Conservation (phyloP, 768 basidiomycete genomes). For the Cubamyces lactineus region DNA sequence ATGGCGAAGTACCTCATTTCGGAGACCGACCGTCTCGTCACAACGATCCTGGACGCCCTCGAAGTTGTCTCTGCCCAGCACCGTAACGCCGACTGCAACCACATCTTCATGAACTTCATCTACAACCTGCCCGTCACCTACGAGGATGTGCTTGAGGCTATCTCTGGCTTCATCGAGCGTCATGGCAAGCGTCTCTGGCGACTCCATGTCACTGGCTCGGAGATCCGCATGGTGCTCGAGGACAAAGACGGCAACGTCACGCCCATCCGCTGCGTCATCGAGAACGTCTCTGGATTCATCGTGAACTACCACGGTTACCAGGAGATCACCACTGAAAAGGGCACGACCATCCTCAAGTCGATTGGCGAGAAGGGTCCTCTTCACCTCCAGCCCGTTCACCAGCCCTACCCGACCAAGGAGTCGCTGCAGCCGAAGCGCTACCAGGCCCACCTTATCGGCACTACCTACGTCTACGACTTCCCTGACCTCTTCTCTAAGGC, state of each 20-base stretch:
- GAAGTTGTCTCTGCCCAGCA: constrained; percentile 91
- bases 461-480: constrained; percentile 99
- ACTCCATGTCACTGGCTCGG: constrained; percentile 95
- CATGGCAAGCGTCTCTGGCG: constrained; percentile 99
- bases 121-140: constrained; percentile 95
- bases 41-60: constrained; percentile 89
- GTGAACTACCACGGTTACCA: constrained; percentile 99
- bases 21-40: constrained; percentile 96
- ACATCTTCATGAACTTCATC: constrained; percentile 99
- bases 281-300: constrained; percentile 98
- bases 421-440: constrained; percentile 98
- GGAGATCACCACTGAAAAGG: constrained; percentile 95
- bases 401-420: constrained; percentile 95
- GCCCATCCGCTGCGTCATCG: constrained; percentile 96
- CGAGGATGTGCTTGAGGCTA: constrained; percentile 94
- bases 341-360: constrained; percentile 93
- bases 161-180: constrained; percentile 98
- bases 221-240: constrained; percentile 94
- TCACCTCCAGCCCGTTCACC: constrained; percentile 93
- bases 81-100: constrained; percentile 95
- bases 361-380: constrained; percentile 97
- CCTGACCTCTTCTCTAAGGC: constrained; percentile 99
- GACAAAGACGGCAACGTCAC: constrained; percentile 94
- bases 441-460: constrained; percentile 97
- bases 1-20: constrained; percentile 98